phyloP scores from a whole-genome alignment of 345 rosid genomes.

The Syzygium aromaticum region DNA sequence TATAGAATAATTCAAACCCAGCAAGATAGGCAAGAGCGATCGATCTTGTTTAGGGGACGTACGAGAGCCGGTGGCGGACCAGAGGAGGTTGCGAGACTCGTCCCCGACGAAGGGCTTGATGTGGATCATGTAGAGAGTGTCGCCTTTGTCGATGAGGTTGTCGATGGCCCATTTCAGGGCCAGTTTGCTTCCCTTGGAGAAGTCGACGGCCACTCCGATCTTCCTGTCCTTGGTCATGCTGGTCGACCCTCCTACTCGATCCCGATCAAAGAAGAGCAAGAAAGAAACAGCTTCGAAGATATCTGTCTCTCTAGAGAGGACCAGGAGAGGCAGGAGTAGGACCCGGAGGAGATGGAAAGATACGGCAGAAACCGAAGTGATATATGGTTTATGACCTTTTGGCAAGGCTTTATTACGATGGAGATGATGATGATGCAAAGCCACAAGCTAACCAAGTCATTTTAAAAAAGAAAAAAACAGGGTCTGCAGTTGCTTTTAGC shows the following conservation, averaged over 20 bases:
- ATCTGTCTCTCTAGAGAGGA: not conserved
- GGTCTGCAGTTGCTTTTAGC: not conserved
- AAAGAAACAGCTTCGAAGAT: not conserved
- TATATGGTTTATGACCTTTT: not conserved
- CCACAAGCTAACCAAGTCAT: not conserved
- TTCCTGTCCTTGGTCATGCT: conserved; percentile 37
- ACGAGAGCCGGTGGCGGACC: conserved; percentile 52
- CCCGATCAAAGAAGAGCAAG: not conserved
- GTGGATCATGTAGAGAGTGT: conserved; percentile 44
- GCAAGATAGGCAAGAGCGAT: not conserved
- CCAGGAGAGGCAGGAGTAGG: not conserved
- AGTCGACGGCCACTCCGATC: conserved; percentile 57
- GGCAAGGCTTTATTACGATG: not conserved
- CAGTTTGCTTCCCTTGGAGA: conserved; percentile 58
- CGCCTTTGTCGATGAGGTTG: conserved; percentile 38
- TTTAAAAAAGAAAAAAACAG: not conserved
- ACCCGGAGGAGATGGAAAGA: not conserved
- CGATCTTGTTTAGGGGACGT: not conserved
- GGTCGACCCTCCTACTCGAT: not conserved
- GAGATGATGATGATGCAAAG: not conserved
- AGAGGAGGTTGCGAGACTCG: conserved; percentile 38
- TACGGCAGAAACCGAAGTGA: not conserved
- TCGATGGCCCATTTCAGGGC: conserved; percentile 60
- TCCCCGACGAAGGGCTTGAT: conserved; percentile 17
- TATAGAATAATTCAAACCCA: not conserved